Base-by-base conservation (phyloP, 805 yeast species). In the Soucietia sequanensis region DNA sequence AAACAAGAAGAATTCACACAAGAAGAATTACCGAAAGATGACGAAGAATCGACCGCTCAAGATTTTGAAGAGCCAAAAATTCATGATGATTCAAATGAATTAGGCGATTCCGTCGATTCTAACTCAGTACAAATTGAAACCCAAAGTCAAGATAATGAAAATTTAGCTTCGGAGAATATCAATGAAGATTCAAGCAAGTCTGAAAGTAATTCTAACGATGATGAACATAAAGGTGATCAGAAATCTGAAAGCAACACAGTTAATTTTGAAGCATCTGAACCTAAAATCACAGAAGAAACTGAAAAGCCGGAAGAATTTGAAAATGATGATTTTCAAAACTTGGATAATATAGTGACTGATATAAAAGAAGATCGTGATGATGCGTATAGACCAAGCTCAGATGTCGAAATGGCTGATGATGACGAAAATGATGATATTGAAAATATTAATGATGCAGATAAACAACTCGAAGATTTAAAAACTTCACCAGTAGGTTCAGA, bases 1-100 rank as follows among this genome's bases (percentile, higher is more conserved):
- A 17, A 30, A 18, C 19, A 33, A 9, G 41, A 34, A n/a, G 24
- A 33, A 18, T 30, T 38, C 13, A 19, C 16, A 16, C 32, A 13
- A 5, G 19, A 19, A 24, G 34, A 25, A 19, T 22, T 15, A 16
- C 7, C 15, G 23, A 22, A 14, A 16, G 7, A 21, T 8, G 31
- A 3, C 18, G 26, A 21, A 19, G 11, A 21, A 30, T 11, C 24
- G 5, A 12, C 11, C 11, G 12, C 11, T 11, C 11, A 11, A 10
- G 23, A 10, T 7, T 21, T 10, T 21, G 23, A 8, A 21, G 23
- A 21, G 23, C 23, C 23, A 21, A 10, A 21, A 21, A 21, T 16
- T 16, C n/a, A n/a, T n/a, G n/a, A n/a, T n/a, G 14, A 12, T 16
- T 24, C 14, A 14, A 4, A 7, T 21, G 23, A 21, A 7, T 24